Percentiles rank a stretch among this genome's conserved stretches.
Evolutionary conservation across 768 basidiomycete species (phyloP).

Genomic region (Lactarius trivialis): DNA sequence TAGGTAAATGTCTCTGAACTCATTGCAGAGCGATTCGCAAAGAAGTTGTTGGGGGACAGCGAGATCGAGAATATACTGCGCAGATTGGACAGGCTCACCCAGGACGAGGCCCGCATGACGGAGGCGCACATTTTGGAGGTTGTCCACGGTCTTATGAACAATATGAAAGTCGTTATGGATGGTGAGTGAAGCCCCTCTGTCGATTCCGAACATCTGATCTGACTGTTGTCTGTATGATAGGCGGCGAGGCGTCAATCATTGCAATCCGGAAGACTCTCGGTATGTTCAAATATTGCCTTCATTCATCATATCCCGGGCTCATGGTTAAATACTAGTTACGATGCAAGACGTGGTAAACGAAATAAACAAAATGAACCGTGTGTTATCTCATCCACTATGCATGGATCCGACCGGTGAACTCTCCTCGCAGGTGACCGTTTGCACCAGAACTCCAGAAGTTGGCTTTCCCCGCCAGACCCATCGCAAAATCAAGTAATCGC

Average conservation of each 20-base stretch:
- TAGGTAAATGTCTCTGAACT: slow-evolving; percentile 12
- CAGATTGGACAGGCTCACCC: neutral
- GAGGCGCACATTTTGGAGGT: neutral
- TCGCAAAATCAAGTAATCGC: slow-evolving; percentile 3
- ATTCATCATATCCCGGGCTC: neutral
- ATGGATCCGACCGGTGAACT: neutral
- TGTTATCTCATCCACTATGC: neutral
- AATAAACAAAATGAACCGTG: neutral
- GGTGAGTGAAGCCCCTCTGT: neutral
- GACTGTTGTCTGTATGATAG: neutral
- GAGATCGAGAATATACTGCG: neutral
- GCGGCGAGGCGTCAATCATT: neutral
- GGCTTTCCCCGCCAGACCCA: slow-evolving; percentile 7
- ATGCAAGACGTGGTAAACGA: neutral
- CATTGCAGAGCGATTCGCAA: neutral
- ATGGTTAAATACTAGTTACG: neutral
- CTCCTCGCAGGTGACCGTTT: neutral
- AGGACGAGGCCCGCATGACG: neutral
- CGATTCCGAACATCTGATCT: neutral
- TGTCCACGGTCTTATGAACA: neutral
- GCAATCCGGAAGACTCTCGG: neutral
- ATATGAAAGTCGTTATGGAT: neutral
- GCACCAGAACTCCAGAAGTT: neutral
- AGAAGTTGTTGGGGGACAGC: neutral
- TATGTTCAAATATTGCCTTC: neutral